Evolutionary conservation across 1,139 yeast genomes (phyloP), one percentile per base, ranked within the genome.

Genomic region (Saccharomycopsis phalli): DNA sequence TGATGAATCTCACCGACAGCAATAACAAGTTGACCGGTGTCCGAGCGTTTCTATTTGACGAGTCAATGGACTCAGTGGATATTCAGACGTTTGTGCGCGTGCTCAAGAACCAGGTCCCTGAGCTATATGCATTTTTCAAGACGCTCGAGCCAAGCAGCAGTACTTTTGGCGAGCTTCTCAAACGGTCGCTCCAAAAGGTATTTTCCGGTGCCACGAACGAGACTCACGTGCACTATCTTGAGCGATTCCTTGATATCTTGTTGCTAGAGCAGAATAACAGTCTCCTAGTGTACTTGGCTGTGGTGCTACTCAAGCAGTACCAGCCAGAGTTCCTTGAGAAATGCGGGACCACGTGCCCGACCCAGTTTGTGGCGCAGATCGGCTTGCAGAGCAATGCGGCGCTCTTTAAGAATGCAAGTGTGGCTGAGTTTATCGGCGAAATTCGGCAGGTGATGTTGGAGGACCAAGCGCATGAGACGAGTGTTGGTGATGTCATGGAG

Each of bases 231-330:
- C 16, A 31, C n/a, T 42, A 21, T 20, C 19, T 44, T 7, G 45
- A 41, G 26, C 34, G 46, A 14, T 33, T 41, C 23, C 36, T 45
- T 8, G 47, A 44, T 26, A 45, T 45, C 18, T 7, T 31, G 10
- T 40, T 45, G 13, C 26, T 45, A 20, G 48, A 45, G 22, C 42
- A 42, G 23, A 40, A 40, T 30, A 37, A 42, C 31, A 35, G 42
- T 19, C 26, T 36, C 20, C 22, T 45, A 16, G 35, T 35, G 7
- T 43, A 45, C 26, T 42, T 45, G 30, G 23, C 32, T 10, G 30
- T 42, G 5, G 22, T 36, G 23, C 35, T 45, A n/a, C 34, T 45
- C 22, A 36, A 42, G 22, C 43, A 36, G 20, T 37, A 42, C 25
- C 37, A 41, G 20, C 23, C 10, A 3, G 40, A 35, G 13, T 44